phyloP scores from a whole-genome alignment of 768 basidiomycete species.

The Leucosporidium creatinivorum region DNA sequence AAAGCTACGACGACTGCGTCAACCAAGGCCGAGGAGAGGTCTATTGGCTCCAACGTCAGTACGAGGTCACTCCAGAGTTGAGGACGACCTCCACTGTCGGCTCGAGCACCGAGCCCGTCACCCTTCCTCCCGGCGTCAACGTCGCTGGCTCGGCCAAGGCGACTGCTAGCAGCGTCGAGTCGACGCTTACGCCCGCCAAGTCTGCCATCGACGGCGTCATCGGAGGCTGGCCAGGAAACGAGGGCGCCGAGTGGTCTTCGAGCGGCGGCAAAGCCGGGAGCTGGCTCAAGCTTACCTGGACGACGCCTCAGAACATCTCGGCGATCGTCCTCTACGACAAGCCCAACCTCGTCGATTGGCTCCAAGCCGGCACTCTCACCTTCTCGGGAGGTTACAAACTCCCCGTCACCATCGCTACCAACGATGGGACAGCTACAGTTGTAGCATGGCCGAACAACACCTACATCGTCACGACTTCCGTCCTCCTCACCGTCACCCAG shows the following conservation, averaged over 20 bases:
- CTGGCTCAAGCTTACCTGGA: not conserved
- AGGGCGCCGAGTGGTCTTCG: not conserved
- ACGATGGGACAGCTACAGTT: not conserved
- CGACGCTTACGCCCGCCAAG: not conserved
- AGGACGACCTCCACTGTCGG: not conserved
- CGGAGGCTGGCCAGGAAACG: not conserved
- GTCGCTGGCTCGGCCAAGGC: not conserved
- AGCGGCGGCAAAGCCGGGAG: not conserved
- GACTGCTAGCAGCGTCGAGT: not conserved
- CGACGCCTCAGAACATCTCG: not conserved
- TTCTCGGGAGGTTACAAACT: conserved; percentile 6
- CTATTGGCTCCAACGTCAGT: not conserved
- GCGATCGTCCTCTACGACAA: not conserved
- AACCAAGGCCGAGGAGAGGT: not conserved
- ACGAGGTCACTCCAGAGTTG: not conserved
- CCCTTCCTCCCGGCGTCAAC: not conserved
- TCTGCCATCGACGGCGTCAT: not conserved
- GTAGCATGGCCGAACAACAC: not conserved
- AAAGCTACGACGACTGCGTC: not conserved
- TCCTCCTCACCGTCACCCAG: conserved; percentile 21
- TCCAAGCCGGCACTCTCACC: conserved; percentile 13
- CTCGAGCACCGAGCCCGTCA: not conserved
- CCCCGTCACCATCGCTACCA: not conserved
- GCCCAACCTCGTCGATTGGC: conserved; percentile 28
- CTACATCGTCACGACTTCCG: not conserved